Percentiles rank a stretch among this genome's conserved stretches.
These are phyloP conservation scores for Scenedesmus sp. DNA, from an alignment of 163 green algal species.

Conservation along the genomic window DNA sequence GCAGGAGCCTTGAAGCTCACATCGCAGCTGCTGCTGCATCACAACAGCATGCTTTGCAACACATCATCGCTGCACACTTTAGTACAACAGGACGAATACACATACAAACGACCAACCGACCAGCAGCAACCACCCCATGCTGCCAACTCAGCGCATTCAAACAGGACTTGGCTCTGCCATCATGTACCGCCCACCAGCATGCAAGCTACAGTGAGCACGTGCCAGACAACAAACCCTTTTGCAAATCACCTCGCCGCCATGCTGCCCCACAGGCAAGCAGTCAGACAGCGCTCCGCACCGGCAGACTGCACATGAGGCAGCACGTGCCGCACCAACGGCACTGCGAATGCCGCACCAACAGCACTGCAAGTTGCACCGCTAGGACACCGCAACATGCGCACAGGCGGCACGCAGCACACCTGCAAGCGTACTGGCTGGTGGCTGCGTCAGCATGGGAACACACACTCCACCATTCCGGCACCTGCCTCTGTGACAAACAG, in stretches of 20 bases:
- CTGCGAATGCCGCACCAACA: too few species aligned
- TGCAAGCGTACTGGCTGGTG: neutral
- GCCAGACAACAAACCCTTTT: too few species aligned
- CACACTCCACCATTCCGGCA: neutral
- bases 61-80: neutral
- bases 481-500: too few species aligned
- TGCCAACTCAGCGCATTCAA: neutral
- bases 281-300: neutral
- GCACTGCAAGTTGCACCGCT: neutral
- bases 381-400: neutral
- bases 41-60: neutral
- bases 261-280: too few species aligned
- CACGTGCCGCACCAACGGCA: neutral
- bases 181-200: too few species aligned
- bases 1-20: neutral
- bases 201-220: too few species aligned
- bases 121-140: neutral
- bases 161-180: too few species aligned
- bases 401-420: neutral
- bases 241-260: too few species aligned
- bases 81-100: neutral
- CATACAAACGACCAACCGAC: neutral
- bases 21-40: neutral
- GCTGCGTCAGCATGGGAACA: too few species aligned
- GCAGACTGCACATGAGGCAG: neutral